Evolutionary conservation across 2,329 filamentous ascomycete species (phyloP).

Genomic region (Colletotrichum musae): DNA sequence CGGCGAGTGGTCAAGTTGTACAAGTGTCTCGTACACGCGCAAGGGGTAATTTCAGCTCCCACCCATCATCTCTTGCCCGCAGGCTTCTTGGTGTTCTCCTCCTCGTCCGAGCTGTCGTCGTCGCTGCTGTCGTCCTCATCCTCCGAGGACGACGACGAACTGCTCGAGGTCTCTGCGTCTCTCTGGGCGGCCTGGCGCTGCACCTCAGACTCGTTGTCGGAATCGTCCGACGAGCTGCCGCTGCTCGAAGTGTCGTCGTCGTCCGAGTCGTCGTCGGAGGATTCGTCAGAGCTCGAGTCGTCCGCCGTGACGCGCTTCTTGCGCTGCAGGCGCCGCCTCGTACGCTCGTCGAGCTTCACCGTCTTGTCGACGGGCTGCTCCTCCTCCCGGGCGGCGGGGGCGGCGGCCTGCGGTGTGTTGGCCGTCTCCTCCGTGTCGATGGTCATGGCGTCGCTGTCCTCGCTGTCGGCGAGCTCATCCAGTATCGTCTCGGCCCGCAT

Average conservation of each 20-base stretch:
- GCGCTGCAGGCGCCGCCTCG: constrained; percentile 60
- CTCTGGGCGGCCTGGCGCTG: constrained; percentile 50
- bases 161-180: constrained; percentile 55
- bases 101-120: constrained; percentile 45
- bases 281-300: constrained; percentile 52
- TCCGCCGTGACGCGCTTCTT: constrained; percentile 67
- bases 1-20: background rate
- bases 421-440: constrained; percentile 42
- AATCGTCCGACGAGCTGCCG: constrained; percentile 49
- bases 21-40: background rate
- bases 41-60: background rate
- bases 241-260: constrained; percentile 43
- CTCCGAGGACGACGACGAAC: constrained; percentile 59
- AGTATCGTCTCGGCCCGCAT: constrained; percentile 74
- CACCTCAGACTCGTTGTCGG: constrained; percentile 52
- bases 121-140: constrained; percentile 49
- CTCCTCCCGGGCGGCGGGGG: constrained; percentile 40
- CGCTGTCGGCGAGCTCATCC: constrained; percentile 67
- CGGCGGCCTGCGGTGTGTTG: constrained; percentile 39
- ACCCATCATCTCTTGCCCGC: constrained; percentile 16
- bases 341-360: constrained; percentile 61
- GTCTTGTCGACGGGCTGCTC: constrained; percentile 54
- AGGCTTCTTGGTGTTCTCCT: constrained; percentile 41
- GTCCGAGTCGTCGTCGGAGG: constrained; percentile 46
- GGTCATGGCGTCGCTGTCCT: constrained; percentile 54